phyloP scores from a whole-genome alignment of 345 rosid genomes.

The Sonneratia alba region DNA sequence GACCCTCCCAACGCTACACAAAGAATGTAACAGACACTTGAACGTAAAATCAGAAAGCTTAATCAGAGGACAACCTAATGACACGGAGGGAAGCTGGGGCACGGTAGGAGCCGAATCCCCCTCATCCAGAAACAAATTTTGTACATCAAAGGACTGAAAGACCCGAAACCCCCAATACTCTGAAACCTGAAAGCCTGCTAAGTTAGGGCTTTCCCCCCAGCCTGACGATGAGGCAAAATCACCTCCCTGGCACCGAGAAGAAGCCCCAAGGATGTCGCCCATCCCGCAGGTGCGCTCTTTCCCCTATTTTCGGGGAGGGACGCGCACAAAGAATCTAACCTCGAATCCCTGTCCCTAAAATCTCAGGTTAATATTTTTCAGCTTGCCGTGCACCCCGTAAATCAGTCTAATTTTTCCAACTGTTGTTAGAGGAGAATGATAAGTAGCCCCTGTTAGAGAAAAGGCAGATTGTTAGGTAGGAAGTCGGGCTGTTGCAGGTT shows the following conservation, averaged over 20 bases:
- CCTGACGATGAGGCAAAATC: not conserved
- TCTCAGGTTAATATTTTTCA: not conserved
- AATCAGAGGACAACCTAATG: too few species aligned
- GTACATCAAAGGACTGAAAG: not conserved
- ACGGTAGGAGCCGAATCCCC: too few species aligned
- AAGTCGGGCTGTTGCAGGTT: slow-evolving; percentile 29
- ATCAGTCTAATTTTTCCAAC: not conserved
- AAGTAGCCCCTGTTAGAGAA: slow-evolving; percentile 40
- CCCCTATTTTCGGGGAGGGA: not conserved
- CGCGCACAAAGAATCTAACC: slow-evolving; percentile 3
- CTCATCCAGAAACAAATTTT: not conserved
- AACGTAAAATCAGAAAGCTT: not conserved
- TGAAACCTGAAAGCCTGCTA: not conserved
- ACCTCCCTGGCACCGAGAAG: not conserved
- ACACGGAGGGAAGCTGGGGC: too few species aligned
- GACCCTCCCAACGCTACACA: not conserved
- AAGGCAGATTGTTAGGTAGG: slow-evolving; percentile 32
- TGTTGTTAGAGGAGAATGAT: slow-evolving; percentile 12
- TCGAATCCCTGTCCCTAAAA: slow-evolving; percentile 1
- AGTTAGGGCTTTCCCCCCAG: not conserved
- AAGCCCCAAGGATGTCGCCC: not conserved
- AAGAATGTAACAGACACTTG: not conserved
- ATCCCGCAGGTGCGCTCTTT: not conserved
- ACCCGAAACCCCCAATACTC: not conserved
- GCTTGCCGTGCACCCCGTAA: not conserved